Evolutionary conservation across 2,329 filamentous ascomycete species (phyloP), one percentile per base, ranked within the genome.

Genomic region (Neofusicoccum parvum): DNA sequence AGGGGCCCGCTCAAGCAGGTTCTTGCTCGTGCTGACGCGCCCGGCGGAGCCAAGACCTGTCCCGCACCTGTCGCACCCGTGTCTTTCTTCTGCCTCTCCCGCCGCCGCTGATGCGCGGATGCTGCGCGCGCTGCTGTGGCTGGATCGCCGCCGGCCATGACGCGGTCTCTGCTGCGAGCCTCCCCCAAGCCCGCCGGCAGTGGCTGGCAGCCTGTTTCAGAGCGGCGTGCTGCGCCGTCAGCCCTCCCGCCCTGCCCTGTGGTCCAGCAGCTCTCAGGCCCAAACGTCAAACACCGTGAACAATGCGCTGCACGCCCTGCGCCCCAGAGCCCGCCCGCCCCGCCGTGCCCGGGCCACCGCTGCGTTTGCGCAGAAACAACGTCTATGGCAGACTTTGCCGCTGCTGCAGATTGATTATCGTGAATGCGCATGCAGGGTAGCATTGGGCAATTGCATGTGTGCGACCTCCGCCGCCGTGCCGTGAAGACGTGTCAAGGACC

Each of bases 351-450:
- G 54, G 39, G 41, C 54, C 41, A 36, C 27, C 27, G 14, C 15
- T 59, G 23, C 15, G 48, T 36, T 51, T 53, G 53, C 37, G 20
- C 53, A 45, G 53, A 58, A 58, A 32, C 14, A 27, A 20, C 23
- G 39, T n/a, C 53, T 9, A 45, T 20, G 12, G 45, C 43, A 46
- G 41, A 45, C 54, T 36, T 59, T 59, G 41, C 41, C 41, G 15
- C 54, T 46, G 54, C 54, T 46, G 54, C 54, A 59, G 56, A 60
- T 60, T 60, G 56, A 60, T 60, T 60, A 60, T 60, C 56, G 56
- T 48, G 56, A 46, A 12, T 14, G 43, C 43, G 56, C 56, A 60
- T 60, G 56, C 56, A 48, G 56, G 56, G 56, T 60, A 34, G 43
- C 32, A 60, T 49, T 34, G 27, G 37, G 14, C 20, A 60, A 48